Evolutionary conservation across 371 early-diverging fungal species (phyloP).

Genomic region (Smittium mucronatum): DNA sequence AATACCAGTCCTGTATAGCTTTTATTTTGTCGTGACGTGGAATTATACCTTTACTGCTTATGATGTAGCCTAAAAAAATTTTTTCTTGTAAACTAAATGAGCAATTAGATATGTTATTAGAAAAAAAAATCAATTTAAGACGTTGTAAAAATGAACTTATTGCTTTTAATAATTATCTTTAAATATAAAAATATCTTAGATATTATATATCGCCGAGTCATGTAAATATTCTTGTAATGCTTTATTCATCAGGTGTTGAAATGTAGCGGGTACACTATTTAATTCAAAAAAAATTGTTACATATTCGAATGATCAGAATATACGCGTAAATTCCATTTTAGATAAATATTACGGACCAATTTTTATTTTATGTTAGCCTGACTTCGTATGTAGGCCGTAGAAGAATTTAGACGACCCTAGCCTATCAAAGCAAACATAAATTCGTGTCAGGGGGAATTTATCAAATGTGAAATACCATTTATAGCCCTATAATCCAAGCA

Average conservation of each 20-base stretch:
- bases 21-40: conserved; percentile 25
- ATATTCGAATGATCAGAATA: conserved; percentile 33
- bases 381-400: conserved; percentile 20
- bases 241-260: conserved; percentile 32
- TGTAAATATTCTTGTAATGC: conserved; percentile 28
- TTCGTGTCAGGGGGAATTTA: conserved; percentile 21
- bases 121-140: conserved; percentile 27
- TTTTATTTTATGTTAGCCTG: conserved; percentile 32
- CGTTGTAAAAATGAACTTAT: conserved; percentile 22
- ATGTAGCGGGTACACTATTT: conserved; percentile 32
- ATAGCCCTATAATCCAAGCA: conserved; percentile 29
- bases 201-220: conserved; percentile 31
- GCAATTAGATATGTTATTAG: conserved; percentile 39
- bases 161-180: conserved; percentile 35
- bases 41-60: conserved; percentile 23
- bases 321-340: conserved; percentile 39
- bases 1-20: conserved; percentile 25
- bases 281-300: conserved; percentile 39
- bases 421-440: conserved; percentile 34
- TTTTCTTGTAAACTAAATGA: conserved; percentile 26
- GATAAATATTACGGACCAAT: conserved; percentile 16
- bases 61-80: conserved; percentile 33
- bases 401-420: conserved; percentile 15
- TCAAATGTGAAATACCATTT: conserved; percentile 26
- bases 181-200: conserved; percentile 47